Percentiles rank a stretch among this genome's conserved stretches.
These are phyloP conservation scores for Chaetoceros tenuissimus DNA, from an alignment of 108 stramenopile genomes.

Conservation along the genomic window DNA sequence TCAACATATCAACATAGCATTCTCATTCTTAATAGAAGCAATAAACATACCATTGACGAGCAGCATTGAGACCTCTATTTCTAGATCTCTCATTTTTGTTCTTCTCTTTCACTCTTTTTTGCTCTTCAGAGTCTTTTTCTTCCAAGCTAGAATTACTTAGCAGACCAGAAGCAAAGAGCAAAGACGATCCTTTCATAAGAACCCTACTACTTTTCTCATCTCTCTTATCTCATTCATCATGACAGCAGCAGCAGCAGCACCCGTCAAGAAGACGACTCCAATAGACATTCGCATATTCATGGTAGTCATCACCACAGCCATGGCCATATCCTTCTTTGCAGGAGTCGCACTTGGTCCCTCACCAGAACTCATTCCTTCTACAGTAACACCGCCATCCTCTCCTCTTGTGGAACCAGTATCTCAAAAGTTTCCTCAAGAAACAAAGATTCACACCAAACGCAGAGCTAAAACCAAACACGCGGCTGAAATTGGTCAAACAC, in stretches of 20 bases:
- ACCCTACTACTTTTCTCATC: too few species aligned
- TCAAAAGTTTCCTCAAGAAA: background rate
- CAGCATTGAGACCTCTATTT: too few species aligned
- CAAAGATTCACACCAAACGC: background rate
- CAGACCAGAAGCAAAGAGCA: too few species aligned
- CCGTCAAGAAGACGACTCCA: background rate
- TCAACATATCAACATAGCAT: too few species aligned
- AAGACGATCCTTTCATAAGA: too few species aligned
- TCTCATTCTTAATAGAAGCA: too few species aligned
- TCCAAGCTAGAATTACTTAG: too few species aligned
- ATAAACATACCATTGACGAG: too few species aligned
- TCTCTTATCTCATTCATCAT: too few species aligned
- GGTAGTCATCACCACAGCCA: conserved; percentile 50
- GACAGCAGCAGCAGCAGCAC: background rate
- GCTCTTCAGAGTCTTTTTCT: too few species aligned
- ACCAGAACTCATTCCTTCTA: conserved; percentile 13
- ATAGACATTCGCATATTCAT: conserved; percentile 74
- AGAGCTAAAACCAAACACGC: conserved; percentile 9
- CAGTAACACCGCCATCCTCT: conserved; percentile 11
- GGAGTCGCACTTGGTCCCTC: conserved; percentile 62
- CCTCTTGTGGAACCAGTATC: background rate
- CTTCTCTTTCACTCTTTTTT: too few species aligned
- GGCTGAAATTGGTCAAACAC: conserved; percentile 3
- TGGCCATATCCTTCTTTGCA: conserved; percentile 55
- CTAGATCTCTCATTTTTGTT: too few species aligned